Evolutionary conservation across 2,329 filamentous ascomycete genomes (phyloP), one percentile per base, ranked within the genome.

Genomic region (Penicillium rolfsii): DNA sequence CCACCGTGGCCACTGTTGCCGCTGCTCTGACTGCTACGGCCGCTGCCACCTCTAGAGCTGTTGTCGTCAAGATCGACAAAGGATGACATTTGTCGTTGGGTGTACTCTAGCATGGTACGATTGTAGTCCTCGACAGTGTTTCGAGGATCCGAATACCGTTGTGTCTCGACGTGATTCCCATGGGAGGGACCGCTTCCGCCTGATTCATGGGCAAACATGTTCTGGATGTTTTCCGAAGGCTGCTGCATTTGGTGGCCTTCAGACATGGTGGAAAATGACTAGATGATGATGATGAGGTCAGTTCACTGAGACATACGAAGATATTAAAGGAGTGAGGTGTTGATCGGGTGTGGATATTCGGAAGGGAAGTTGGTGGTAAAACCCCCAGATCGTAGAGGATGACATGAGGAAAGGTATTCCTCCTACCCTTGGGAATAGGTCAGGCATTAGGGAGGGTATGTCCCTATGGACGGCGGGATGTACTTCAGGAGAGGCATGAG

Each of bases 21-120:
- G 53, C 72, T 74, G 61, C 70, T 73, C 48, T 70, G 66, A 55
- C 70, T 74, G 57, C 68, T 73, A 54, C 68, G 69, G 53, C 67
- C 72, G 52, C 59, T 67, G 16, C 46, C 46, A 22, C 67, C 63
- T 9, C 56, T 59, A 28, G 57, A 54, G 33, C 60, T 60, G n/a
- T 60, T 58, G 19, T 67, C 61, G 24, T 74, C 70, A 14, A 62
- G 56, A 33, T 72, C 70, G 43, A 70, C 67, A 57, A 76, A 77
- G 4, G 68, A 65, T 2, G 71, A 71, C 68, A 77, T 75, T 46
- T 76, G 74, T 30, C 70, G 73, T 41, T 77, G 74, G 14, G 75
- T 77, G 52, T 77, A 75, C 48, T 75, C 68, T 41, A 77, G 67
- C 75, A 77, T 77, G 54, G 73, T 69, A 26, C 74, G 73, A 63